phyloP scores from a whole-genome alignment of 2,329 filamentous ascomycete species.

The Nigrograna mackinnonii region DNA sequence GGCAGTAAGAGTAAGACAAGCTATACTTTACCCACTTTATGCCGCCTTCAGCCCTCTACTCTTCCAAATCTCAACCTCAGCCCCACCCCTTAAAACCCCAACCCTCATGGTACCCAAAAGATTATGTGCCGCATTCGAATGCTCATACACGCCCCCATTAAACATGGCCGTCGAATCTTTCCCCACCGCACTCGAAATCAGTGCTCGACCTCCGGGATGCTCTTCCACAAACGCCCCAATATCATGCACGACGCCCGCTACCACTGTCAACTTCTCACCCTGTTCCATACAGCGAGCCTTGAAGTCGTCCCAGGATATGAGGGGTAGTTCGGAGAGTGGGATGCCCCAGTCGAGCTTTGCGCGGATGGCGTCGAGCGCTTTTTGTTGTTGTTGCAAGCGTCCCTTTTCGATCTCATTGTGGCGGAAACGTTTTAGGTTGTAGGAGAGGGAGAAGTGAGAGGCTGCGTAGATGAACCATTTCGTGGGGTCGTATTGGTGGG shows the following conservation, averaged over 20 bases:
- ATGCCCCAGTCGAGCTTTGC: slow-evolving; percentile 41
- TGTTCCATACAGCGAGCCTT: slow-evolving; percentile 28
- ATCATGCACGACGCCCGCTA: slow-evolving; percentile 44
- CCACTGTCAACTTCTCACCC: slow-evolving; percentile 34
- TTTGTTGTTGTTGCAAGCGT: slow-evolving; percentile 44
- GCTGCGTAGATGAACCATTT: slow-evolving; percentile 44
- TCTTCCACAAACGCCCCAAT: slow-evolving; percentile 38
- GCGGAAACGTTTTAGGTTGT: slow-evolving; percentile 44
- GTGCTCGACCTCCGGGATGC: slow-evolving; percentile 42
- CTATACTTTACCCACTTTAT: no score
- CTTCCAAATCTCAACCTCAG: slow-evolving; percentile 47
- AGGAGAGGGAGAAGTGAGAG: slow-evolving; percentile 33
- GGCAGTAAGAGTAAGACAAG: no score
- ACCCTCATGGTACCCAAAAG: slow-evolving; percentile 43
- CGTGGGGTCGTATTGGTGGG: slow-evolving; percentile 45
- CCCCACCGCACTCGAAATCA: slow-evolving; percentile 39
- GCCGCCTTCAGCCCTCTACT: no score
- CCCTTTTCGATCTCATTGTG: slow-evolving; percentile 46
- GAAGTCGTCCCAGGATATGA: slow-evolving; percentile 44
- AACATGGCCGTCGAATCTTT: slow-evolving; percentile 45
- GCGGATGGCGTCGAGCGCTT: slow-evolving; percentile 41
- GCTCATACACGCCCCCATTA: slow-evolving; percentile 44
- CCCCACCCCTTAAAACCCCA: slow-evolving; percentile 41
- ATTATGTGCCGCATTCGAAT: slow-evolving; percentile 45
- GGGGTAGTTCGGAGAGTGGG: slow-evolving; percentile 39